Evolutionary conservation across 2,329 filamentous ascomycete genomes (phyloP).

Genomic region (Venturia effusa): DNA sequence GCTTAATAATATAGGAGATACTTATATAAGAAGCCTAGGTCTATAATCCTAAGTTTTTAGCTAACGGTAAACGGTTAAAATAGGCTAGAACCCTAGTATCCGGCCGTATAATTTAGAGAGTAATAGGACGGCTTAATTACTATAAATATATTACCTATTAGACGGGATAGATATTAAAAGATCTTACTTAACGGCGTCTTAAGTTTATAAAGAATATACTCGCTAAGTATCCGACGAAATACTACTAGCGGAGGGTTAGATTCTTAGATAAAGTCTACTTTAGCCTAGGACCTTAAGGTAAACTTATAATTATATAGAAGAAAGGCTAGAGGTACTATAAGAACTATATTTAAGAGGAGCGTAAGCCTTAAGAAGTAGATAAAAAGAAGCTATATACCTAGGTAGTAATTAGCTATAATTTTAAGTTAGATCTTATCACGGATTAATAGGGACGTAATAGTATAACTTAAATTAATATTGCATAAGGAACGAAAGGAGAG

Average conservation of each 20-base stretch:
- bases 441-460: too few species aligned
- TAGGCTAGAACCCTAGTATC: too few species aligned
- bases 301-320: slow-evolving; percentile 9
- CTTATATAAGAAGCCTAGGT: background rate
- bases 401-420: too few species aligned
- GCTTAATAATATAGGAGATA: background rate
- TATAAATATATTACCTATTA: background rate
- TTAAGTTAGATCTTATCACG: too few species aligned
- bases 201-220: slow-evolving; percentile 6
- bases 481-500: too few species aligned
- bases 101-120: too few species aligned
- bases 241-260: slow-evolving; percentile 9
- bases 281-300: slow-evolving; percentile 7
- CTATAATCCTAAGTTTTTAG: background rate
- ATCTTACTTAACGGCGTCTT: background rate
- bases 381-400: too few species aligned
- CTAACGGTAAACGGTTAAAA: background rate
- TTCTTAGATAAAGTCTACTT: slow-evolving; percentile 10
- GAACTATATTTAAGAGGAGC: too few species aligned
- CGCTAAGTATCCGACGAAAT: background rate
- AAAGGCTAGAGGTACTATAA: too few species aligned
- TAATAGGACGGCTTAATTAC: too few species aligned
- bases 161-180: background rate
- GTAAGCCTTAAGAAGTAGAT: too few species aligned
- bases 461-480: too few species aligned